Evolutionary conservation across 257 asterid genomes (phyloP), one percentile per base, ranked within the genome.

Genomic region (Nicotiana tomentosiformis): DNA sequence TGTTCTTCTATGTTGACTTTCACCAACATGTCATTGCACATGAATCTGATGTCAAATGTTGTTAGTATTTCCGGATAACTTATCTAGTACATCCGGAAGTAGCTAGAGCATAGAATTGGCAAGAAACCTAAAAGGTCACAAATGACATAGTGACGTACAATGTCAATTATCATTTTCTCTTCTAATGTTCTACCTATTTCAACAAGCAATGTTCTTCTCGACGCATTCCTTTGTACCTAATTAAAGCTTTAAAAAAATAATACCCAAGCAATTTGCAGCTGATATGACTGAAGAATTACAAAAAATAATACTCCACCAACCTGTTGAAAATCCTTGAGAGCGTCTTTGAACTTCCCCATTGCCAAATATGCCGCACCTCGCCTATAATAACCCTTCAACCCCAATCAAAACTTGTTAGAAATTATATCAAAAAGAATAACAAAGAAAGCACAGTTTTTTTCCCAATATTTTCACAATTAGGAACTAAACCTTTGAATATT

Each of bases 341-440:
- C 98, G 0, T 93, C 98, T 84, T 93, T 95, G 85, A 95, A 94
- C 90, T 94, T 95, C 77, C 98, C 99, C 99, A 96, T 93, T 30
- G 97, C 94, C 91, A 96, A 77, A 87, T 91, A 84, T 16, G 99
- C 97, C 10, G 98, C 99, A 18, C 99, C 98, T 29, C 98, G 90
- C 91, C 98, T 94, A 81, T 96, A 96, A 84, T 92, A 93, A 39
- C 98, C 98, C 99, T 96, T 91, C 87, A 88, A 77, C 33, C 64
- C 32, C 72, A 84, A 80, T 29, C 35, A 56, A 86, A 69, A 33
- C 43, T 35, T 56, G 26, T 29, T 32, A 17, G 26, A 43, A 85
- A 53, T 58, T 33, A 46, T 23, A 11, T 46, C 1, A 18, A 16
- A n/a, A 67, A 55, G 33, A 10, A 26, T 30, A 53, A 17, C 26